Evolutionary conservation across 2,329 filamentous ascomycete species (phyloP).

Genomic region (Tolypocladium tundrense): DNA sequence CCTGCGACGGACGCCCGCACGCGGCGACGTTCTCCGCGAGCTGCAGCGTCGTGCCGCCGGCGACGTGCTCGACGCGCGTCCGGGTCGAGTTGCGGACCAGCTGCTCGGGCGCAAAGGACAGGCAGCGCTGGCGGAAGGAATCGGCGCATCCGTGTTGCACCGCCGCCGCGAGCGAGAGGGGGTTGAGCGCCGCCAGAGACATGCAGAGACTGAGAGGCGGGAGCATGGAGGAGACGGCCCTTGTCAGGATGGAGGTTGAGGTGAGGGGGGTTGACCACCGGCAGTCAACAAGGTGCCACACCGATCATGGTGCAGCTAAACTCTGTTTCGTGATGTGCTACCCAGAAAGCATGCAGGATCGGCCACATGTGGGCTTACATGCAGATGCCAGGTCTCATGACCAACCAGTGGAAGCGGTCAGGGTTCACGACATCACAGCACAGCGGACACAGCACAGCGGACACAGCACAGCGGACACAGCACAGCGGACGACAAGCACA

Average conservation of each 20-base stretch:
- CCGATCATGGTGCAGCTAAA: too few relatives aligned
- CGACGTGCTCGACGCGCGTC: slow-evolving; percentile 2
- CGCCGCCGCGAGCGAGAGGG: neutral
- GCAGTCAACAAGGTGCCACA: too few relatives aligned
- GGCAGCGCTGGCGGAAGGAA: neutral
- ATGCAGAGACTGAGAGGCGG: neutral
- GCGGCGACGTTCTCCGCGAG: slow-evolving; percentile 25
- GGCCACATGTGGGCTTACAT: neutral
- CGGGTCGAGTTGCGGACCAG: slow-evolving; percentile 1
- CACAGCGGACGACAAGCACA: neutral
- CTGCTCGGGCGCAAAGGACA: slow-evolving; percentile 1
- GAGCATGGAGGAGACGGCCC: too few relatives aligned
- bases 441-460: too few relatives aligned
- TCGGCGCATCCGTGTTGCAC: neutral
- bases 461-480: too few relatives aligned
- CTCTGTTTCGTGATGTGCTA: too few relatives aligned
- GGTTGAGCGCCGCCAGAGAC: neutral
- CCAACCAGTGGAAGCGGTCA: neutral
- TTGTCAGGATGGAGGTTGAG: too few relatives aligned
- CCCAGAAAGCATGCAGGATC: neutral
- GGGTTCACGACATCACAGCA: neutral
- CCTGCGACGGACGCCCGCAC: slow-evolving; percentile 17
- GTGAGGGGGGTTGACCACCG: too few relatives aligned
- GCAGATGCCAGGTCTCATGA: neutral
- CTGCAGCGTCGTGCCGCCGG: slow-evolving; percentile 1